These are phyloP conservation scores for Bretschneidera sinensis DNA, from an alignment of 345 rosid genomes.

Conservation along the genomic window DNA sequence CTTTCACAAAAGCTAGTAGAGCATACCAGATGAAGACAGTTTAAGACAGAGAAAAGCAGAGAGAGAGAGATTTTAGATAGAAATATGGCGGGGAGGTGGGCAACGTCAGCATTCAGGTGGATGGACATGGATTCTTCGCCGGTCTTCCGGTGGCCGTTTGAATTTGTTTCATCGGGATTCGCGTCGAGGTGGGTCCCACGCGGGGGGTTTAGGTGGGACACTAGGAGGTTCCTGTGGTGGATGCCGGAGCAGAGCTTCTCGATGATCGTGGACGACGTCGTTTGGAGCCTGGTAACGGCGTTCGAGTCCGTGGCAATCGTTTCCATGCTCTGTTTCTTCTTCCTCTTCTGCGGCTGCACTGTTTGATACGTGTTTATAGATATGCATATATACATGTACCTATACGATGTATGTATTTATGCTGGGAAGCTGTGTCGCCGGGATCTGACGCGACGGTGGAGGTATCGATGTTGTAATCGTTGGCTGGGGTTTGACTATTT, in stretches of 20 bases:
- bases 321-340: slow-evolving; percentile 85
- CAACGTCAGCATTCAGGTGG: slow-evolving; percentile 30
- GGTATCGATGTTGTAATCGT: not conserved
- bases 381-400: not conserved
- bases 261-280: slow-evolving; percentile 51
- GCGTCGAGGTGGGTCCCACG: slow-evolving; percentile 9
- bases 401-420: not conserved
- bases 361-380: slow-evolving; percentile 25
- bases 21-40: too few relatives aligned
- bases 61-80: too few relatives aligned
- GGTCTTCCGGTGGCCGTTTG: slow-evolving; percentile 19
- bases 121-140: not conserved
- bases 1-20: too few relatives aligned
- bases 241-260: slow-evolving; percentile 40
- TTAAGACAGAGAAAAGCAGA: too few relatives aligned
- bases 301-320: slow-evolving; percentile 85
- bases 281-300: slow-evolving; percentile 69
- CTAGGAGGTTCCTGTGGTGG: slow-evolving; percentile 13
- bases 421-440: not conserved
- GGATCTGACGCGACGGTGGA: not conserved
- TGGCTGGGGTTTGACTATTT: not conserved
- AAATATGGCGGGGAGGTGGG: slow-evolving; percentile 34
- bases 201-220: not conserved
- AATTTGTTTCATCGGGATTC: slow-evolving; percentile 13
- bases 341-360: slow-evolving; percentile 85